A percentile compares a stretch with the other conserved stretches of the same genome.
These are phyloP conservation scores for Cubamyces lactineus DNA, from an alignment of 768 basidiomycete species.

Conservation along the genomic window DNA sequence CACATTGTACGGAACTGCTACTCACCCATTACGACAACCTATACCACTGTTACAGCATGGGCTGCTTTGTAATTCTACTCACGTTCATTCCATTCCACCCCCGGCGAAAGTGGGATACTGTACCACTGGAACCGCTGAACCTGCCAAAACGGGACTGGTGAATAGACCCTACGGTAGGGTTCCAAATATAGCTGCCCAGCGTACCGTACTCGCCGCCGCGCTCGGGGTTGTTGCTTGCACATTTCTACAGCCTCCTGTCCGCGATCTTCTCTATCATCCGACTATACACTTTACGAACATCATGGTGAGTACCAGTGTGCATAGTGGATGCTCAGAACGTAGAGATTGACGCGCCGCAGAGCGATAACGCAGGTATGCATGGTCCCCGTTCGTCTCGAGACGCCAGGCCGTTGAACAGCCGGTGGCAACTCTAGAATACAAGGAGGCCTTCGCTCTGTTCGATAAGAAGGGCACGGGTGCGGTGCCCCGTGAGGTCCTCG, in stretches of 20 bases:
- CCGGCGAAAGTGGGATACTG: no score
- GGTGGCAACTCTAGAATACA: conserved; percentile 65
- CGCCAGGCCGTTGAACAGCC: not conserved
- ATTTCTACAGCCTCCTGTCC: not conserved
- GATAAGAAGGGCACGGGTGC: conserved; percentile 95
- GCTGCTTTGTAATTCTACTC: no score
- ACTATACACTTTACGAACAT: conserved; percentile 5
- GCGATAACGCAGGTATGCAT: conserved; percentile 54
- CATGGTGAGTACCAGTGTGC: conserved; percentile 4
- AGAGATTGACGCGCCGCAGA: conserved; percentile 32
- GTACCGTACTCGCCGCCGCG: not conserved
- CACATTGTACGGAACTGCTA: no score
- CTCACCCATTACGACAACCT: no score
- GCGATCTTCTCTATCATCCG: not conserved
- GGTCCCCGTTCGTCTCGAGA: conserved; percentile 6
- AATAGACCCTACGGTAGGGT: conserved; percentile 8
- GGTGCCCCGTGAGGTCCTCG: conserved; percentile 85
- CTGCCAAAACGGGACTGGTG: not conserved
- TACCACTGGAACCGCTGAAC: not conserved
- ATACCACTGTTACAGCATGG: no score
- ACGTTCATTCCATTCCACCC: no score
- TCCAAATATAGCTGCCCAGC: not conserved
- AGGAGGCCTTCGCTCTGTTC: conserved; percentile 96
- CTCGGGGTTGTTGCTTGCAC: not conserved
- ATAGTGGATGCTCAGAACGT: not conserved